These are phyloP conservation scores for Colletotrichum somersetense DNA, from an alignment of 2,329 filamentous ascomycete species.

Conservation along the genomic window DNA sequence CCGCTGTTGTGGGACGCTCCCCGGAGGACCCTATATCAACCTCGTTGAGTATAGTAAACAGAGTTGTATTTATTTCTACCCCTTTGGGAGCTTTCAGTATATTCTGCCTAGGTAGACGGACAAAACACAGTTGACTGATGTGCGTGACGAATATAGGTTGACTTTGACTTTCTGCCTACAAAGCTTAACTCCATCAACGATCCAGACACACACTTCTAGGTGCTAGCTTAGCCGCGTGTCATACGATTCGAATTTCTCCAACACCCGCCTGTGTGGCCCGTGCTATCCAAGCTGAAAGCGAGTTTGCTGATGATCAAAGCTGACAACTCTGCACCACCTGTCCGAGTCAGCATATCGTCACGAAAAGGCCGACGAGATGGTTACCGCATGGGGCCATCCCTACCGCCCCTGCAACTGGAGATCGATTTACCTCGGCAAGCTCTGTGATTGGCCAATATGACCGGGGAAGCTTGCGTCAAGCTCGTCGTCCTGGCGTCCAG, in stretches of 20 bases:
- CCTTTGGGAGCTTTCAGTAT: no score
- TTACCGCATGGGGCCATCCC: conserved; percentile 26
- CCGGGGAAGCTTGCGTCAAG: conserved; percentile 3
- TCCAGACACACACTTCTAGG: not conserved
- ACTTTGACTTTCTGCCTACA: no score
- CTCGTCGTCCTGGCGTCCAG: conserved; percentile 23
- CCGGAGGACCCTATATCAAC: no score
- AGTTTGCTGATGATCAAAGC: not conserved
- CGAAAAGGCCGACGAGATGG: conserved; percentile 26
- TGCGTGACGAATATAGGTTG: no score
- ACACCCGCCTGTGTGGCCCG: not conserved
- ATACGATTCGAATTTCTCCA: not conserved
- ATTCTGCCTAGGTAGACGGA: no score
- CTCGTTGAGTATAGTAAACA: no score
- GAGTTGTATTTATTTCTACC: no score
- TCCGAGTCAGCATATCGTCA: conserved; percentile 20
- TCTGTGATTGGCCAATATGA: conserved; percentile 20
- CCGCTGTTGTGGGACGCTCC: not conserved
- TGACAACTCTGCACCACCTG: conserved; percentile 5
- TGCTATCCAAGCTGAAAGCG: not conserved
- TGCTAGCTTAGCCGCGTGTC: no score
- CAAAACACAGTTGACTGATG: no score
- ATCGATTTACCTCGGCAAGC: conserved; percentile 35
- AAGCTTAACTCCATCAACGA: not conserved
- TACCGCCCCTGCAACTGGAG: not conserved